A percentile compares a stretch with the other conserved stretches of the same genome.
Evolutionary conservation across 2,329 filamentous ascomycete genomes (phyloP).

Genomic region (Phialemonium atrogriseum): DNA sequence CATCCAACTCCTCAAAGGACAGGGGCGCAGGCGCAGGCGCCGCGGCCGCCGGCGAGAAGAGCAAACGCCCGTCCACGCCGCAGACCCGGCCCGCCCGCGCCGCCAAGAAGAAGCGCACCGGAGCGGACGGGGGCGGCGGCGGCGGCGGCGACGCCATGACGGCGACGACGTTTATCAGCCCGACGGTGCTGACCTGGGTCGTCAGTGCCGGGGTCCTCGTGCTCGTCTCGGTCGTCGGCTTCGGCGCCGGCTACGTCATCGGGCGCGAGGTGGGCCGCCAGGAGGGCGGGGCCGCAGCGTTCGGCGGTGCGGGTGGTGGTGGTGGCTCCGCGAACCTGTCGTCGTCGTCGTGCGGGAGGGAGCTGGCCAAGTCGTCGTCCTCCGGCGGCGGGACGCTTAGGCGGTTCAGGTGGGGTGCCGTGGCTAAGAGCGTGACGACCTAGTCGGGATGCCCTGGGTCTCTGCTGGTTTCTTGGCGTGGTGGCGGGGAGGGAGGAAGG

Average conservation of each 20-base stretch:
- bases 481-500: too few relatives aligned
- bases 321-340: constrained; percentile 32
- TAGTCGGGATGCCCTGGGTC: constrained; percentile 11
- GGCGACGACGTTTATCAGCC: constrained; percentile 34
- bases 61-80: constrained; percentile 37
- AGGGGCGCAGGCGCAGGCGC: too few relatives aligned
- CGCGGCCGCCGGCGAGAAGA: constrained; percentile 32
- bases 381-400: constrained; percentile 41
- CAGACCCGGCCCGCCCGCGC: constrained; percentile 30
- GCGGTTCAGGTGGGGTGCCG: constrained; percentile 44
- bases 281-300: constrained; percentile 38
- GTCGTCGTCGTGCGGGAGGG: constrained; percentile 41
- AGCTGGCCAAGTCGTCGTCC: constrained; percentile 42
- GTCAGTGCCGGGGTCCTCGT: constrained; percentile 60
- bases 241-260: constrained; percentile 61
- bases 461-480: too few relatives aligned
- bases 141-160: constrained; percentile 21
- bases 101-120: constrained; percentile 52
- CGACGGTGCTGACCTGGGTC: constrained; percentile 56
- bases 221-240: constrained; percentile 59
- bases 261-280: constrained; percentile 58
- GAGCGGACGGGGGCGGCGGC: constrained; percentile 23
- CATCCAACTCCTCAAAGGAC: constrained; percentile 12
- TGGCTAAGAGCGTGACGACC: constrained; percentile 42
- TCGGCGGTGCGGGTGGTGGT: constrained; percentile 27